A percentile compares a stretch with the other conserved stretches of the same genome.
These are phyloP conservation scores for Geotrichum aggregatum DNA, from an alignment of 1,139 yeast genomes.

Conservation along the genomic window DNA sequence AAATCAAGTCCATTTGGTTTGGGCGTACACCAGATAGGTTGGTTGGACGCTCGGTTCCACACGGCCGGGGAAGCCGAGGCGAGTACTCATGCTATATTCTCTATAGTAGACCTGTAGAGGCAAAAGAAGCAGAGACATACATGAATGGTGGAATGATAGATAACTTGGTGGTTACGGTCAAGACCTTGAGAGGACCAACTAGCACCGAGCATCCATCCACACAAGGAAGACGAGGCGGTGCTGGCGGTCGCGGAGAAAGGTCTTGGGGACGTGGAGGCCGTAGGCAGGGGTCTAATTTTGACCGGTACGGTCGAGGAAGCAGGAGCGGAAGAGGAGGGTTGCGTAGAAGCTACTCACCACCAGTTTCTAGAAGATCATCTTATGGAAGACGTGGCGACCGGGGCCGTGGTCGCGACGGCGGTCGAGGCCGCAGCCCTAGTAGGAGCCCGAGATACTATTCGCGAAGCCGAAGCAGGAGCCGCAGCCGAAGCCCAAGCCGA, in stretches of 20 bases:
- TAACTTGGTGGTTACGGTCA: constrained; percentile 24
- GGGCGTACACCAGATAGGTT: constrained; percentile 13
- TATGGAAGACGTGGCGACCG: constrained; percentile 16
- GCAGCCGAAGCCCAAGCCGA: constrained; percentile 12
- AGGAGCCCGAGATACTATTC: constrained; percentile 5
- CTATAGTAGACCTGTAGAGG: constrained; percentile 26
- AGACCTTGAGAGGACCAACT: constrained; percentile 20
- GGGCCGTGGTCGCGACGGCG: constrained; percentile 17
- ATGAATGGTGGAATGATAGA: constrained; percentile 34
- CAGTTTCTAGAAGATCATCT: not conserved
- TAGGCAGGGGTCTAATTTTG: not conserved
- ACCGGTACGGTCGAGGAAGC: not conserved
- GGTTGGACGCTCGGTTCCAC: not conserved
- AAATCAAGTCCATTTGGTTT: constrained; percentile 26
- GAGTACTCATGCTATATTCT: constrained; percentile 25
- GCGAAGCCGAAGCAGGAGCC: constrained; percentile 9
- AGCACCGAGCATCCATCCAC: constrained; percentile 13
- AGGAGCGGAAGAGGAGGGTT: not conserved
- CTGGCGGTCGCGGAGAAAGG: constrained; percentile 3
- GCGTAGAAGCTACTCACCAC: not conserved
- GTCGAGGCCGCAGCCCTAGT: constrained; percentile 14
- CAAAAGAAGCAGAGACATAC: constrained; percentile 26
- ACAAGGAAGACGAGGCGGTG: not conserved
- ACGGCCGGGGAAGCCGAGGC: not conserved
- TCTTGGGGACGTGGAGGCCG: not conserved